Evolutionary conservation across 2,329 filamentous ascomycete species (phyloP), one percentile per base, ranked within the genome.

Genomic region (Zasmidium angulare): DNA sequence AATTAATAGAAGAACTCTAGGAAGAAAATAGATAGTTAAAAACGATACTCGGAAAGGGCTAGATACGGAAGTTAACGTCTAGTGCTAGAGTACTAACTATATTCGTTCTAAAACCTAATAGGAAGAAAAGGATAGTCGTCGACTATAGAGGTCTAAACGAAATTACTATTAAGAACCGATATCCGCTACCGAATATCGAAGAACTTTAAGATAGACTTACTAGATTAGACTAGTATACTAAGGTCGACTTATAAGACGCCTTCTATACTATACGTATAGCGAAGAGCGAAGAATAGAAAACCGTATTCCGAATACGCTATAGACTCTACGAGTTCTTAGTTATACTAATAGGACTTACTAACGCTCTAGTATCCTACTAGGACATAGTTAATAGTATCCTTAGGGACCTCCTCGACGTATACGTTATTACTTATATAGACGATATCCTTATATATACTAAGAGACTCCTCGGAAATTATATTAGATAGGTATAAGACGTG

Each of bases 141-240:
- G 52, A 71, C 50, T 71, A 70, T 50, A 26, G 54, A 46, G 43
- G 26, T 21, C 26, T 69, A 22, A 72, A 72, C 52, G 53, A 65
- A 3, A 63, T 68, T 9, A 72, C 55, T 11, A 63, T 66, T 24
- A 70, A 71, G 50, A 69, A 71, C 61, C 24, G 53, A 21, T 68
- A 69, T 52, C 57, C 40, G 11, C 49, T 72, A 61, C 62, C 46
- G 1, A 55, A 65, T 22, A 70, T 71, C 46, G 22, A 54, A 53
- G 50, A 69, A 53, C 58, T 53, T 29, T 40, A 58, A n/a, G 53
- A 68, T 57, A 43, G 58, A 43, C 43, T 70, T 24, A 50, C 31
- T 24, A 55, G 49, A 58, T 55, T 54, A 7, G 14, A 60, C 19
- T 58, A 26, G 46, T 70, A 66, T 56, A 68, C 50, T 1, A 65